Conservation (phyloP, 257 asterid genomes). For the Przewalskia tangutica region DNA sequence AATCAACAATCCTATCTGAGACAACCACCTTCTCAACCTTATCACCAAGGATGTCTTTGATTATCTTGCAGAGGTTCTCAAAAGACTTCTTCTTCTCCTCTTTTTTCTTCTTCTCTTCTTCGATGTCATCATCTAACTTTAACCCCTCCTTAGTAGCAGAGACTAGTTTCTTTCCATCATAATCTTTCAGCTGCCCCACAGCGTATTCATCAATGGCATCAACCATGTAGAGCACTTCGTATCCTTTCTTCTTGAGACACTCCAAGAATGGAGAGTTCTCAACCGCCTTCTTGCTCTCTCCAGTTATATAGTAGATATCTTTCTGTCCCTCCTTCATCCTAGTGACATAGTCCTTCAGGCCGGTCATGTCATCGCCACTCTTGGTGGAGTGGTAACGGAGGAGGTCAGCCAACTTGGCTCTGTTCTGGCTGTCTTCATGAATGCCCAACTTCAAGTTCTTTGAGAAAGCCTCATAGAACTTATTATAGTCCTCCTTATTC, state of each 20-base stretch:
- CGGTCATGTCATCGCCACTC: constrained; percentile 77
- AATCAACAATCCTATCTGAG: constrained; percentile 71
- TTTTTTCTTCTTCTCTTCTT: constrained; percentile 56
- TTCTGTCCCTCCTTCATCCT: constrained; percentile 90
- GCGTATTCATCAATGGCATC: constrained; percentile 85
- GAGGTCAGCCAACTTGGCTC: constrained; percentile 57
- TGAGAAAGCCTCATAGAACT: constrained; percentile 67
- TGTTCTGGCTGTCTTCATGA: constrained; percentile 75
- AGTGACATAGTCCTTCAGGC: constrained; percentile 69
- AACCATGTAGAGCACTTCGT: constrained; percentile 70
- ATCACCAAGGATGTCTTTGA: constrained; percentile 67
- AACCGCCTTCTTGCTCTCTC: constrained; percentile 71
- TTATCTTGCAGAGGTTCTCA: constrained; percentile 59
- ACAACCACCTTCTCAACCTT: constrained; percentile 64
- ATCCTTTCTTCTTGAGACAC: constrained; percentile 70
- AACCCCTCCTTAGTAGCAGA: constrained; percentile 75
- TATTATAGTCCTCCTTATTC: constrained; percentile 67
- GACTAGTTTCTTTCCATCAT: constrained; percentile 70
- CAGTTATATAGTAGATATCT: constrained; percentile 66
- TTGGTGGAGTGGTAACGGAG: constrained; percentile 63
- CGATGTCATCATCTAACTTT: constrained; percentile 57
- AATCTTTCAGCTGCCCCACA: constrained; percentile 61
- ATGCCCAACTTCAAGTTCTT: constrained; percentile 75
- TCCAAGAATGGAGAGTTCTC: constrained; percentile 77
- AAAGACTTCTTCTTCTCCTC: constrained; percentile 67